Percentiles rank a stretch among this genome's conserved stretches.
phyloP scores from a whole-genome alignment of 768 basidiomycete genomes.

The Pulveroboletus sp. region DNA sequence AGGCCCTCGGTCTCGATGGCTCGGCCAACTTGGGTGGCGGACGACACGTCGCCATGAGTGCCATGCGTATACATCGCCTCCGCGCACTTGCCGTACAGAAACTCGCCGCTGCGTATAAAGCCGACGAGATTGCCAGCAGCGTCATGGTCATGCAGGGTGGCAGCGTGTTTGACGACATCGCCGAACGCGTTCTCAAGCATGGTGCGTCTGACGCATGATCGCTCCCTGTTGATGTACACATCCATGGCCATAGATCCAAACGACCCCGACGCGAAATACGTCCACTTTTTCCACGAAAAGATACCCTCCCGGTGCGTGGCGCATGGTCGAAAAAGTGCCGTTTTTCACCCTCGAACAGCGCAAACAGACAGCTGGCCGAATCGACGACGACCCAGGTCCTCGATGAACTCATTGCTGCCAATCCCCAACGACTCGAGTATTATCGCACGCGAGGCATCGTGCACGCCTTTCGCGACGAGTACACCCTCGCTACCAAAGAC shows the following conservation, averaged over 20 bases:
- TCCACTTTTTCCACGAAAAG: slow-evolving; percentile 94
- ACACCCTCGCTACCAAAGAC: slow-evolving; percentile 67
- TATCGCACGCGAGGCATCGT: slow-evolving; percentile 89
- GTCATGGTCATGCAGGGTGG: slow-evolving; percentile 97
- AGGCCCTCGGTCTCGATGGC: slow-evolving; percentile 62
- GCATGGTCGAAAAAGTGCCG: slow-evolving; percentile 3
- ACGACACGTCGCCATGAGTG: slow-evolving; percentile 78
- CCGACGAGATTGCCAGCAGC: slow-evolving; percentile 88
- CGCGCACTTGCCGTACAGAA: slow-evolving; percentile 84
- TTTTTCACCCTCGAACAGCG: slow-evolving; percentile 20
- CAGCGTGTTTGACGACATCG: slow-evolving; percentile 90
- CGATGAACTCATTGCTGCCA: slow-evolving; percentile 70
- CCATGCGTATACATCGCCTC: slow-evolving; percentile 78
- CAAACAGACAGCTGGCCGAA: slow-evolving; percentile 74
- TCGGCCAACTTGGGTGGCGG: slow-evolving; percentile 55
- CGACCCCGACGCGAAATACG: slow-evolving; percentile 80
- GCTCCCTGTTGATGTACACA: background rate
- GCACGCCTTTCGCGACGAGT: slow-evolving; percentile 86
- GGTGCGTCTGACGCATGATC: slow-evolving; percentile 36
- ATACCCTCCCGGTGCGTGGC: slow-evolving; percentile 82
- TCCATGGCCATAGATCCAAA: slow-evolving; percentile 53
- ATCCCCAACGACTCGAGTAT: slow-evolving; percentile 81
- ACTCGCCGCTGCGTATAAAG: slow-evolving; percentile 79
- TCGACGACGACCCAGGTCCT: slow-evolving; percentile 76
- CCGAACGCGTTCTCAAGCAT: slow-evolving; percentile 76